Percentiles rank a stretch among this genome's conserved stretches.
These are phyloP conservation scores for Coemansia sp. DNA, from an alignment of 192 early-diverging fungal genomes.

Conservation along the genomic window DNA sequence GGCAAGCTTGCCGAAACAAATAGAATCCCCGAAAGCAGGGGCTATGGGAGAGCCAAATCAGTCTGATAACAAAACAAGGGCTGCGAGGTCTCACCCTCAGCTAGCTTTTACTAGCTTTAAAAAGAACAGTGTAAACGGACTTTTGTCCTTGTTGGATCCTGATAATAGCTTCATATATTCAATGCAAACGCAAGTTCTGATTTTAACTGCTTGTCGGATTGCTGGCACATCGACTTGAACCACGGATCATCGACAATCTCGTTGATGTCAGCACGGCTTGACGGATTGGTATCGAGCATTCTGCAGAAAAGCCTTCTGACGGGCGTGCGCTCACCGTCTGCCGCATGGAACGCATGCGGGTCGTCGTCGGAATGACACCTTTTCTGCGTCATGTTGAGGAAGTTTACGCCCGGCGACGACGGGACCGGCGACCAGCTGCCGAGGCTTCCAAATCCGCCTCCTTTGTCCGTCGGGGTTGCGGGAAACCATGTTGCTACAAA, in stretches of 20 bases:
- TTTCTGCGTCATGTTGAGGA: conserved; percentile 15
- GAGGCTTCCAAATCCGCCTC: background rate
- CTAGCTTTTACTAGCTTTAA: no score
- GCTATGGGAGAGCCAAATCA: no score
- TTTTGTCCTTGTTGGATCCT: no score
- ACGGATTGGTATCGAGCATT: conserved; percentile 34
- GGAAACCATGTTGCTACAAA: conserved; percentile 46
- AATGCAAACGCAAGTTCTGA: background rate
- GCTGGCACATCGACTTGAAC: conserved; percentile 14
- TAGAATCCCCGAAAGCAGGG: no score
- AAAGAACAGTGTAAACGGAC: no score
- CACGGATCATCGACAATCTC: conserved; percentile 26
- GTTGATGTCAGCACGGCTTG: conserved; percentile 23
- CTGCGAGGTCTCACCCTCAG: no score
- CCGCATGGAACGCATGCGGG: background rate
- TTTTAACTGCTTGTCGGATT: background rate
- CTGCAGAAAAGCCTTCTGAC: conserved; percentile 11
- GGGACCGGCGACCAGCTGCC: background rate
- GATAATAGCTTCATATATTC: no score
- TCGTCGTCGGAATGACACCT: conserved; percentile 5
- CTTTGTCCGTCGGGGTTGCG: background rate
- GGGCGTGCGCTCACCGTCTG: background rate
- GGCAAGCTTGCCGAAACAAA: no score
- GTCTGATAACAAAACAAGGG: no score
- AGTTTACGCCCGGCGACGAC: conserved; percentile 4